Evolutionary conservation across 2,329 filamentous ascomycete species (phyloP).

Genomic region (Microdochium nivale): DNA sequence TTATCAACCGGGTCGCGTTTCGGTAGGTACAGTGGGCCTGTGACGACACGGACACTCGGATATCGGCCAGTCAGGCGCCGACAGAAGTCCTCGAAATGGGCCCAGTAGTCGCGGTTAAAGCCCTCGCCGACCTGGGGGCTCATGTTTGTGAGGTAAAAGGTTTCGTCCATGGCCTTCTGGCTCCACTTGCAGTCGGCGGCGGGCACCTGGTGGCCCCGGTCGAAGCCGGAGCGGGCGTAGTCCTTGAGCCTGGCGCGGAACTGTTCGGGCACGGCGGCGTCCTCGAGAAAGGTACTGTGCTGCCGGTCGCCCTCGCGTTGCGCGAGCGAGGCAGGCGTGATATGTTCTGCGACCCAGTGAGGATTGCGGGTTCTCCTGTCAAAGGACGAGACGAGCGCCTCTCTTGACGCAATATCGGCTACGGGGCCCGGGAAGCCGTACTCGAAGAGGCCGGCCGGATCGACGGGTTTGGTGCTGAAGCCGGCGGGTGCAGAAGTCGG

Average conservation of each 20-base stretch:
- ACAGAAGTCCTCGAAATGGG: conserved; percentile 97
- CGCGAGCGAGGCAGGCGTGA: conserved; percentile 77
- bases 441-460: conserved; percentile 69
- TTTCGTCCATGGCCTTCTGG: conserved; percentile 89
- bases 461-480: conserved; percentile 42
- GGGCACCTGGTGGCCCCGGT: conserved; percentile 93
- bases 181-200: conserved; percentile 96
- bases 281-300: conserved; percentile 76
- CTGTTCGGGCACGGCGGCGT: conserved; percentile 67
- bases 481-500: conserved; percentile 22
- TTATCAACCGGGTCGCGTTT: conserved; percentile 72
- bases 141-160: conserved; percentile 93
- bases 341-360: conserved; percentile 92
- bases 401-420: conserved; percentile 68
- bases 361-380: conserved; percentile 89
- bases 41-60: conserved; percentile 83
- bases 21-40: conserved; percentile 87
- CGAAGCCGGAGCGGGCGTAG: conserved; percentile 91
- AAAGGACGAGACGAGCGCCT: conserved; percentile 76
- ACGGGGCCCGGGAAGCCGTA: conserved; percentile 91
- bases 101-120: conserved; percentile 99
- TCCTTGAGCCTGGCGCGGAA: conserved; percentile 89
- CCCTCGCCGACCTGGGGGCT: conserved; percentile 96
- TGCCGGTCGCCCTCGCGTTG: conserved; percentile 72
- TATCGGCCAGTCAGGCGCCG: conserved; percentile 72